Evolutionary conservation across 805 yeast genomes (phyloP), one percentile per base, ranked within the genome.

Genomic region (Hanseniaspora occidentalis): DNA sequence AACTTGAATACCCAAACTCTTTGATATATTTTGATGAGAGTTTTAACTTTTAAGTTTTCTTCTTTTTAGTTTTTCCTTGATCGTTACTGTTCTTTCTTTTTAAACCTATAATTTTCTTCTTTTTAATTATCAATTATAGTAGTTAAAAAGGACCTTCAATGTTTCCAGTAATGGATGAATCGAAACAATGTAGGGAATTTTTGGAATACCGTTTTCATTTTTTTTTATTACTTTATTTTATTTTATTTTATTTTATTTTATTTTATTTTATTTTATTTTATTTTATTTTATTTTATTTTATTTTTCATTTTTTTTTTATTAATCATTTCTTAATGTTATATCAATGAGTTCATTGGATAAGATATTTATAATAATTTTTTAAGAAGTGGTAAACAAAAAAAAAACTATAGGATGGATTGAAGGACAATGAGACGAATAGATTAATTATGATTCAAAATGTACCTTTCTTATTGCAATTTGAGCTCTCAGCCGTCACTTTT

Each of bases 131-230:
- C n/a, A 25, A 4, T 5, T 8, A 5, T 4, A 13, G 29, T 25
- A 4, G 14, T 13, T 13, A 14, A 13, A 13, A 25, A 8, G 9
- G 4, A 7, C 52, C 46, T 43, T 46, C 56, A 50, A 49, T 53
- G 43, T 46, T 51, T 61, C 64, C 71, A 72, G 74, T 73, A 64
- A 67, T 62, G 52, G 59, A 57, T 47, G 39, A 41, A 46, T 45
- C 40, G 42, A 40, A 54, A 56, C 61, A 61, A 58, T 61, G 65
- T 51, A 70, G 77, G 82, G 88, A 79, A 79, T 80, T 79, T 80
- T 79, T 79, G 86, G 84, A 75, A 56, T 42, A 38, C 39, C 45
- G 44, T 43, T 43, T 36, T 40, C 8, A 24, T 11, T 31, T 31
- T 17, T 10, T 9, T n/a, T 13, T 17, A 17, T 14, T n/a, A 27